Conservation (phyloP, 305 asterid genomes). For the Fraxinus albicans region DNA sequence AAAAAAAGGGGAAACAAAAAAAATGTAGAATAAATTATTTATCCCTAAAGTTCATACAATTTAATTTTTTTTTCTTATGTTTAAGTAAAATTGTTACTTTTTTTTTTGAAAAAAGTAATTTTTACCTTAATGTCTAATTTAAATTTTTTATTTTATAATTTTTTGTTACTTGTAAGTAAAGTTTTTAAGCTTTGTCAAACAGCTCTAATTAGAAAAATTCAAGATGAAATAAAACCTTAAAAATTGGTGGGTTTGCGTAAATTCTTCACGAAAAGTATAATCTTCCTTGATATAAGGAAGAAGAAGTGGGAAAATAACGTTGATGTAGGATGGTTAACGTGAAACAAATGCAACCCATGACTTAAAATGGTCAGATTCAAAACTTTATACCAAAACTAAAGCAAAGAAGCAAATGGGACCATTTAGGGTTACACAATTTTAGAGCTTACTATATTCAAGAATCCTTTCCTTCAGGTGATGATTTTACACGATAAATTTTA, state of each 20-base stretch:
- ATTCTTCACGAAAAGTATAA: not conserved
- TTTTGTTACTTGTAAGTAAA: not conserved
- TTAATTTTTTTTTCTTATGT: no score
- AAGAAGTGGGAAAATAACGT: not conserved
- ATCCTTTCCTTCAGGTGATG: not conserved
- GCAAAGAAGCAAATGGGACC: not conserved
- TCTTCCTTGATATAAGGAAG: constrained; percentile 16
- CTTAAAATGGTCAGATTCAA: not conserved
- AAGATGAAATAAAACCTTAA: not conserved
- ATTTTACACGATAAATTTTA: no score
- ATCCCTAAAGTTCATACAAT: no score
- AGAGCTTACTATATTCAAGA: not conserved
- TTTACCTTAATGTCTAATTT: not conserved
- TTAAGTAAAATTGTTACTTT: no score
- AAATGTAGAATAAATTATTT: no score
- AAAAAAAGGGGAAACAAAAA: no score
- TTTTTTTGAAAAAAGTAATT: no score
- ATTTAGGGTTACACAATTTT: not conserved
- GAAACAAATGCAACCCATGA: not conserved
- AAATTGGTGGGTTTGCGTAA: not conserved
- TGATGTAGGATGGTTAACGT: not conserved
- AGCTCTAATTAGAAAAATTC: not conserved
- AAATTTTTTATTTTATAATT: not conserved
- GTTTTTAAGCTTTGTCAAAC: not conserved
- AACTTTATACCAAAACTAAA: not conserved